phyloP scores from a whole-genome alignment of 139 green algal genomes.

The Mesostigma viride region DNA sequence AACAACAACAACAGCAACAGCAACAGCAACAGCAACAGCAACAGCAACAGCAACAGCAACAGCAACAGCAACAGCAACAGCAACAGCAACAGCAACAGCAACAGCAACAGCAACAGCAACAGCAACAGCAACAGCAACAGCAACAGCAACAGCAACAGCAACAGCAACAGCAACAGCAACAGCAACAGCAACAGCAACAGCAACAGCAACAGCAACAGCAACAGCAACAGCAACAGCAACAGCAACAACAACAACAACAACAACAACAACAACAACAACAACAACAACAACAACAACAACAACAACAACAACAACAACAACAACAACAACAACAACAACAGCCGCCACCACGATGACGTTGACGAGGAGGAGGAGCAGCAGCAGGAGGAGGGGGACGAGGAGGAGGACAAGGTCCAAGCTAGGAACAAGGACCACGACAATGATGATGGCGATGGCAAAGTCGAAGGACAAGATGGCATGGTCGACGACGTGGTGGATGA shows the following conservation, averaged over 20 bases:
- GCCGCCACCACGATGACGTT: too few relatives aligned
- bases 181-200: neutral
- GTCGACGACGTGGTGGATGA: too few relatives aligned
- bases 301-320: slow-evolving; percentile 9
- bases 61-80: neutral
- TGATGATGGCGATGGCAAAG: too few relatives aligned
- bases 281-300: slow-evolving; percentile 4
- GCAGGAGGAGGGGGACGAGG: too few relatives aligned
- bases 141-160: neutral
- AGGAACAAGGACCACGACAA: too few relatives aligned
- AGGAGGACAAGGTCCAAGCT: too few relatives aligned
- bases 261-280: neutral
- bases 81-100: neutral
- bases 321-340: slow-evolving; percentile 9
- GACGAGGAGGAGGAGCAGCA: neutral
- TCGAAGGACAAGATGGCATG: too few relatives aligned
- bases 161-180: neutral
- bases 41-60: neutral
- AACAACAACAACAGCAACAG: too few relatives aligned
- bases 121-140: neutral
- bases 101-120: neutral
- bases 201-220: neutral
- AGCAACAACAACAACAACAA: neutral
- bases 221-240: neutral
- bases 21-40: neutral